A percentile compares a stretch with the other conserved stretches of the same genome.
phyloP scores from a whole-genome alignment of 164 flowering plant species.

The Brasenia schreberi region DNA sequence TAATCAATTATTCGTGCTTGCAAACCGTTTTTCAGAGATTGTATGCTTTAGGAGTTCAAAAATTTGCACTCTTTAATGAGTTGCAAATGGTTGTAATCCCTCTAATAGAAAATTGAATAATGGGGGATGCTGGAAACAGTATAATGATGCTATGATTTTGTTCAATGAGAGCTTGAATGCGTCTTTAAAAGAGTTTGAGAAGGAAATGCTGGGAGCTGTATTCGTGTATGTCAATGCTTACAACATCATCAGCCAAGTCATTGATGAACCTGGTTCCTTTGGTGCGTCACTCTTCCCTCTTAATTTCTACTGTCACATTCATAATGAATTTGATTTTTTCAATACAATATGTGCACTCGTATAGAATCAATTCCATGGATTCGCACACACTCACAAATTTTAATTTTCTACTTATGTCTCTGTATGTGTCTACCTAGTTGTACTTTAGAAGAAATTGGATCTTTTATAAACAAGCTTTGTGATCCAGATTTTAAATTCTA shows the following conservation, averaged over 20 bases:
- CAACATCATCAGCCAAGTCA: background rate
- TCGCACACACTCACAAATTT: no score
- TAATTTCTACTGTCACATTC: background rate
- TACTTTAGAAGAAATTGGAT: no score
- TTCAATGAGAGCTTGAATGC: background rate
- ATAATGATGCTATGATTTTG: background rate
- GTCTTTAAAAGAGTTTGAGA: background rate
- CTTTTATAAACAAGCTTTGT: no score
- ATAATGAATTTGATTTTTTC: no score
- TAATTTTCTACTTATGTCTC: no score
- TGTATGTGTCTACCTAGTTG: no score
- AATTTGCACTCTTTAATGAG: background rate
- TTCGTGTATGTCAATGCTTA: background rate
- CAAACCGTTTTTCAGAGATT: no score
- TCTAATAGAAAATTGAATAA: background rate
- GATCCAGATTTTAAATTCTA: no score
- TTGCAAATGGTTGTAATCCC: background rate
- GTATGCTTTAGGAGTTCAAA: background rate
- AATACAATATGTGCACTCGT: no score
- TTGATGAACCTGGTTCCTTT: background rate
- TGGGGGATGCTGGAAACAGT: background rate
- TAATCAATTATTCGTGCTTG: no score
- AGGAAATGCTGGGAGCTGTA: background rate
- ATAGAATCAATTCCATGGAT: no score
- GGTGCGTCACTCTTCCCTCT: background rate